Evolutionary conservation across 129 eudicot genomes (phyloP), one percentile per base, ranked within the genome.

Genomic region (Artemisia tridentata): DNA sequence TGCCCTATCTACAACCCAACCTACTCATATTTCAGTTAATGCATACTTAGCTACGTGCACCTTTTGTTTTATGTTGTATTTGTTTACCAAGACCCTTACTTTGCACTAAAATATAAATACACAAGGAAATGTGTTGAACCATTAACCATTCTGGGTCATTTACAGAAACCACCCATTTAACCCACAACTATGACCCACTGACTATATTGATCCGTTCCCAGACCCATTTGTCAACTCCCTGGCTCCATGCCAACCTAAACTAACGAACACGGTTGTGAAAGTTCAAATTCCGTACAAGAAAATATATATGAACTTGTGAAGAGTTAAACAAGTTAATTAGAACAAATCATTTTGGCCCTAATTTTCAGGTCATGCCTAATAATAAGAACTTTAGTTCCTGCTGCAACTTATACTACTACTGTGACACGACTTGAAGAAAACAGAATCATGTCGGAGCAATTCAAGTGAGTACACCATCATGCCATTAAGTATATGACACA

Each of bases 21-120:
- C 9, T 46, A 46, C 57, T 21, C 45, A 66, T 14, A 68, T 25
- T 50, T 10, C 5, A 9, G 23, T 9, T 6, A 16, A 51, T 50
- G 29, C 61, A 50, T 68, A 51, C 72, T 51, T 46, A 51, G 10
- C 72, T 50, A 14, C n/a, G 29, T 27, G 29, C 50, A 68, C 53
- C 12, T 68, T 25, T 49, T 51, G 27, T 27, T 50, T 27, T 51
- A 50, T 27, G 11, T 25, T 4, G 72, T 68, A 68, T 51, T 68
- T 50, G 61, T 68, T 25, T 68, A 47, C 51, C 61, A 51, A 68
- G 29, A 27, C 23, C 48, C 47, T n/a, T 19, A 68, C 11, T 49
- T 10, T 68, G 45, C 25, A 17, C 1, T 59, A 25, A 4, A 23
- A 23, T 12, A 59, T 59, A 59, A 23, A 23, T 13, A 20, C 3